A percentile compares a stretch with the other conserved stretches of the same genome.
These are phyloP conservation scores for Globisporangium lucens DNA, from an alignment of 352 stramenopile genomes.

Conservation along the genomic window DNA sequence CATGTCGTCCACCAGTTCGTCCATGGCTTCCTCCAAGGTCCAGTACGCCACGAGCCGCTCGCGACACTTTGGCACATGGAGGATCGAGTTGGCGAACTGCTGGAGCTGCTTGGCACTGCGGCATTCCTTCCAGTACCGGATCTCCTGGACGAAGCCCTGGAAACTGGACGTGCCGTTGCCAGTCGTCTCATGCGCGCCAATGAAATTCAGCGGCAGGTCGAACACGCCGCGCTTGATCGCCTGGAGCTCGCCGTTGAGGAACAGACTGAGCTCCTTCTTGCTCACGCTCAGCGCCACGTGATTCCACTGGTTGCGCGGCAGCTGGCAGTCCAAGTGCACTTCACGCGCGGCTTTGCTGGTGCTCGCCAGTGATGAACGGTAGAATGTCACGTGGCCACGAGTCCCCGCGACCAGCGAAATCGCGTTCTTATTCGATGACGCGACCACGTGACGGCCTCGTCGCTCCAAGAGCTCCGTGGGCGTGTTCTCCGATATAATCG, in stretches of 20 bases:
- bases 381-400: conserved; percentile 41
- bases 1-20: conserved; percentile 75
- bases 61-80: conserved; percentile 36
- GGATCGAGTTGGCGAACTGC: conserved; percentile 29
- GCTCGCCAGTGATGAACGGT: conserved; percentile 19
- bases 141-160: conserved; percentile 59
- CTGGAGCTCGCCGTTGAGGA: conserved; percentile 45
- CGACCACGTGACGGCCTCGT: conserved; percentile 54
- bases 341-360: conserved; percentile 28
- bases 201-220: conserved; percentile 43
- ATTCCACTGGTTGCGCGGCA: conserved; percentile 53
- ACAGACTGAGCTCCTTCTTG: conserved; percentile 43
- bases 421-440: conserved; percentile 49
- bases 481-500: conserved; percentile 45
- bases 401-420: conserved; percentile 39
- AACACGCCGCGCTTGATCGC: conserved; percentile 46
- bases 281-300: conserved; percentile 57
- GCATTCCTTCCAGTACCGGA: conserved; percentile 59
- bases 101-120: conserved; percentile 29
- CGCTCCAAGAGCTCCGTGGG: conserved; percentile 46
- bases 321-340: conserved; percentile 40
- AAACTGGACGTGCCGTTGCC: conserved; percentile 38
- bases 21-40: conserved; percentile 74
- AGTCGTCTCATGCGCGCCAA: conserved; percentile 29
- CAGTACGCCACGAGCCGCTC: conserved; percentile 53